Conservation (phyloP, 108 stramenopile genomes). For the Skeletonema costatum region DNA sequence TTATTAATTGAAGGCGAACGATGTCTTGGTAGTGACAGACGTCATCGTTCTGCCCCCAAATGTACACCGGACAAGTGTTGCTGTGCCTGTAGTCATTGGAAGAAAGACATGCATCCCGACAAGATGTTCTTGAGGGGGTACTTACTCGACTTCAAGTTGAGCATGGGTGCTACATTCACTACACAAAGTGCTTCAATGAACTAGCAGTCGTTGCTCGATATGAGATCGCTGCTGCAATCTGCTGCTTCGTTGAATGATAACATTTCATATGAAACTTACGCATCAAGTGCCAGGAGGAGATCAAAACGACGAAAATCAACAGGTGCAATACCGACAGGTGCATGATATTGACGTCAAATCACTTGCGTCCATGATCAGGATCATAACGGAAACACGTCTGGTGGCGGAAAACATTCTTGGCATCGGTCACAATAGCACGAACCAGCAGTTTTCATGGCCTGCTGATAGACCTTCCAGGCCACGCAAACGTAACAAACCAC, state of each 20-base stretch:
- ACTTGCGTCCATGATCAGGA: slow-evolving; percentile 6
- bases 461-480: not conserved
- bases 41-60: slow-evolving; percentile 19
- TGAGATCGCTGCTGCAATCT: slow-evolving; percentile 28
- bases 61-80: slow-evolving; percentile 36
- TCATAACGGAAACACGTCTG: slow-evolving; percentile 15
- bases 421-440: not conserved
- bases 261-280: slow-evolving; percentile 25
- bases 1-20: slow-evolving; percentile 62
- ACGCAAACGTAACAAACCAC: slow-evolving; percentile 1
- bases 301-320: not conserved
- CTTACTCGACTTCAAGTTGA: slow-evolving; percentile 46
- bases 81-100: slow-evolving; percentile 37
- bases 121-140: slow-evolving; percentile 44
- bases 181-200: slow-evolving; percentile 56
- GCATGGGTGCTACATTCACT: slow-evolving; percentile 54
- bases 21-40: slow-evolving; percentile 36
- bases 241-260: not conserved
- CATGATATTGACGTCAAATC: slow-evolving; percentile 26
- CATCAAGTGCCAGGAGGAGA: slow-evolving; percentile 28
- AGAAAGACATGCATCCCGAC: slow-evolving; percentile 44
- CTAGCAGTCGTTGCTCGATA: slow-evolving; percentile 46
- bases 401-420: slow-evolving; percentile 6
- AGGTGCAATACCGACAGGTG: slow-evolving; percentile 4
- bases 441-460: not conserved